These are phyloP conservation scores for Globisporangium camurandrum DNA, from an alignment of 352 stramenopile genomes.

Conservation along the genomic window DNA sequence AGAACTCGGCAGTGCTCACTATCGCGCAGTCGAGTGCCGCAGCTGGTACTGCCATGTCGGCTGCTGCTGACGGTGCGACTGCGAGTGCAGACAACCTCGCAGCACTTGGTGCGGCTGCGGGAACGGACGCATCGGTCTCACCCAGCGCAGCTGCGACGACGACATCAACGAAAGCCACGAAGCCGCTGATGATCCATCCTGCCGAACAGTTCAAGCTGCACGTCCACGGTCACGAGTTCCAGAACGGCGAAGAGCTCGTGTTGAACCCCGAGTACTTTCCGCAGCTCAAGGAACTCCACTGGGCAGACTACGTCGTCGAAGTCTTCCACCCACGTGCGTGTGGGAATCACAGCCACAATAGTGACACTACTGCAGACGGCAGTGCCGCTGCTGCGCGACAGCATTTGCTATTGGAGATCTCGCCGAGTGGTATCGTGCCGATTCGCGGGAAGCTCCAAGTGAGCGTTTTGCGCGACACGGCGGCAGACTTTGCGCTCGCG, in stretches of 20 bases:
- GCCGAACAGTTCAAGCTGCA: conserved; percentile 70
- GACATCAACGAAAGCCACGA: too few species aligned
- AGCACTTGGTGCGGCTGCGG: neutral
- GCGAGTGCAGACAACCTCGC: neutral
- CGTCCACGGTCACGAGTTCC: conserved; percentile 79
- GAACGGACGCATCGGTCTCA: neutral
- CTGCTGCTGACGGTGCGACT: neutral
- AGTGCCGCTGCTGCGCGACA: conserved; percentile 23
- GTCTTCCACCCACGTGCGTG: conserved; percentile 53
- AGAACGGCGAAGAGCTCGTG: conserved; percentile 71
- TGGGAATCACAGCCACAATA: too few species aligned
- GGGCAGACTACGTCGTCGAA: conserved; percentile 75
- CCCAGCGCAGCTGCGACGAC: too few species aligned
- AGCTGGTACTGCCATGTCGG: neutral
- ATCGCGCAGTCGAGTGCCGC: neutral
- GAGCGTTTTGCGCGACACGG: conserved; percentile 78
- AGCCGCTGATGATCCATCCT: conserved; percentile 38
- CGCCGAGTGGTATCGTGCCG: conserved; percentile 48
- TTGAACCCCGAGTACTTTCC: conserved; percentile 78
- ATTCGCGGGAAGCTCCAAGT: conserved; percentile 76
- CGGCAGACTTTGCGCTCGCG: conserved; percentile 58
- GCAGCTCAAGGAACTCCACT: conserved; percentile 55
- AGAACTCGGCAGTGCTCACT: conserved; percentile 8
- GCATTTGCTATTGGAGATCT: conserved; percentile 76
- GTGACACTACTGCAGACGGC: too few species aligned